Percentiles rank a stretch among this genome's conserved stretches.
Conservation (phyloP, 148 eudicot species). For the Nepenthes gracilis region DNA sequence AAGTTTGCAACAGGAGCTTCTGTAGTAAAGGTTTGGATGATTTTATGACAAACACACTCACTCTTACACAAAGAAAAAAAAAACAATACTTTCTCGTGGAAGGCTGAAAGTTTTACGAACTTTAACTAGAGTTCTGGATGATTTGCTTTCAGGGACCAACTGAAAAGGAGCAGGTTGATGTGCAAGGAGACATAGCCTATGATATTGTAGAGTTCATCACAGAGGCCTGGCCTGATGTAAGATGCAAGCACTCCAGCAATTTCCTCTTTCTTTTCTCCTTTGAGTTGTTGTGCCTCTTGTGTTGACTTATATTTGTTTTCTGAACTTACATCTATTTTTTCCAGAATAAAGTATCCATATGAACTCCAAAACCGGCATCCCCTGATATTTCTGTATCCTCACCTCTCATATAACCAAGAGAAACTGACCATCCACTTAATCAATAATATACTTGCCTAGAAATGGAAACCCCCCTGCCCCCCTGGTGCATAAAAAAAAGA, state of each 20-base stretch:
- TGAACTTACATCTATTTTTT: too few relatives aligned
- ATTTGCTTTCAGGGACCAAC: slow-evolving; percentile 63
- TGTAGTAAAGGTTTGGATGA: slow-evolving; percentile 62
- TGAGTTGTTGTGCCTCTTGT: not conserved
- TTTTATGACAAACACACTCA: not conserved
- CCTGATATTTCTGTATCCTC: too few relatives aligned
- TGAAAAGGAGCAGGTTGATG: slow-evolving; percentile 94
- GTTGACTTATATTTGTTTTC: too few relatives aligned
- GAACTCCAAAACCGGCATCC: too few relatives aligned
- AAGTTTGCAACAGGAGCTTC: slow-evolving; percentile 98
- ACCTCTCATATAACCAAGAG: too few relatives aligned
- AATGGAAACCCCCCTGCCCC: too few relatives aligned
- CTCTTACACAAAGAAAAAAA: not conserved
- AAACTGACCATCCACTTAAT: too few relatives aligned
- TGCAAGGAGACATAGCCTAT: slow-evolving; percentile 93
- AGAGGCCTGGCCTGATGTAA: slow-evolving; percentile 95
- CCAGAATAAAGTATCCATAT: too few relatives aligned
- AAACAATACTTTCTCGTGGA: not conserved
- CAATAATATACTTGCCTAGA: too few relatives aligned
- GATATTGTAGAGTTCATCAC: slow-evolving; percentile 89
- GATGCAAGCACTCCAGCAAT: not conserved
- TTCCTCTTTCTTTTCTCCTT: not conserved
- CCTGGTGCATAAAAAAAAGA: too few relatives aligned
- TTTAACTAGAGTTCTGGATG: not conserved
- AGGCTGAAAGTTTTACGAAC: not conserved